Evolutionary conservation across 108 stramenopile species (phyloP), one percentile per base, ranked within the genome.

Genomic region (Mediolabrus comicus): DNA sequence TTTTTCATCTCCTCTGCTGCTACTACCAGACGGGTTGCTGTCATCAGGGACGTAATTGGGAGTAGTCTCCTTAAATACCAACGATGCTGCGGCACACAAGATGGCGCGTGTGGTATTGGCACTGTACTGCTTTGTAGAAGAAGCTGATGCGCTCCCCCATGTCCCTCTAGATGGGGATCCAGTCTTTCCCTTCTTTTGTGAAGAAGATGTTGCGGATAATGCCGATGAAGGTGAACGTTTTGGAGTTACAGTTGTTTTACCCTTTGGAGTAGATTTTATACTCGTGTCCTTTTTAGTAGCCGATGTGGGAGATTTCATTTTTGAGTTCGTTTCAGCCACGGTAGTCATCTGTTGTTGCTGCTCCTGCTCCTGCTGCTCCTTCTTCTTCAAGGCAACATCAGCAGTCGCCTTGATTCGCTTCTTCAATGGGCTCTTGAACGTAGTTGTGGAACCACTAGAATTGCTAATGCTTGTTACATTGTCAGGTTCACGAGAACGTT

Each of bases 81-180:
- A 62, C 24, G 82, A 84, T 30, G 85, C 88, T 0, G 87, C 85
- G 0, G 88, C 83, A 33, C 90, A 86, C 9, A 94, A 61, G 31
- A 91, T 80, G 35, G 92, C 90, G 5, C 87, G 70, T 19, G 86
- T 83, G 9, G 65, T 67, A 16, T 71, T 83, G 38, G 33, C 33
- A 33, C 52, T 25, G 4, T n/a, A 49, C 22, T 49, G 46, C 46
- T 49, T 49, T 49, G 46, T 22, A 24, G 22, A 8, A 26, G 61
- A 54, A 10, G 64, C 52, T 4, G 39, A 53, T 11, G 46, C 9
- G 46, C 9, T 49, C 22, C 46, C 41, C 6, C 41, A n/a, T 43
- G n/a, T 0, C 5, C 10, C 46, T 24, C 22, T 49, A 22, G 46
- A 49, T 5, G 46, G 46, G 1, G 46, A 49, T 22, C 46, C 46